Conservation (phyloP, 768 basidiomycete species). For the Calocera viscosa region DNA sequence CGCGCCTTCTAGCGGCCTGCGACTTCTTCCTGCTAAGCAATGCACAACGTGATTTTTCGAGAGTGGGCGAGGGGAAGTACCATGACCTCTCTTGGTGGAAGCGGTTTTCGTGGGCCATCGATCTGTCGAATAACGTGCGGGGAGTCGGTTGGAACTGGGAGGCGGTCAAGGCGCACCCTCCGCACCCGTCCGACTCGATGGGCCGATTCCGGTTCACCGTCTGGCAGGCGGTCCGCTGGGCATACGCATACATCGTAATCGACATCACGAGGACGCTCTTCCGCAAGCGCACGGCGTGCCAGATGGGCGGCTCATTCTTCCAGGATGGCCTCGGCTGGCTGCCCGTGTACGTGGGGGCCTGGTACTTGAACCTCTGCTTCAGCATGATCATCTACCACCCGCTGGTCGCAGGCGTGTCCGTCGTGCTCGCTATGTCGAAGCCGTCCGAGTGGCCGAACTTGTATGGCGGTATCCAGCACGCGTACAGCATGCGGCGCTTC, state of each 20-base stretch:
- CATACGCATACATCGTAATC: not conserved
- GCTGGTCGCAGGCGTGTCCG: not conserved
- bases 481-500: not conserved
- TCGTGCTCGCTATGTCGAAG: not conserved
- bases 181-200: not conserved
- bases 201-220: not conserved
- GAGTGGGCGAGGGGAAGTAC: not conserved
- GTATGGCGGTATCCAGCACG: not conserved
- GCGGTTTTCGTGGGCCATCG: not conserved
- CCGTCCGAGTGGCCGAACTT: not conserved
- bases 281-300: not conserved
- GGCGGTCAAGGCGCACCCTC: not conserved
- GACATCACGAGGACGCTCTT: not conserved
- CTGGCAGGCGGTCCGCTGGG: not conserved
- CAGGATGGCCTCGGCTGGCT: not conserved
- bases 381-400: not conserved
- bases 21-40: not conserved
- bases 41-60: not conserved
- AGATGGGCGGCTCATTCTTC: not conserved
- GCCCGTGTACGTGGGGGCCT: not conserved
- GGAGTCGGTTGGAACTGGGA: not conserved
- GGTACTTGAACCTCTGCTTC: not conserved
- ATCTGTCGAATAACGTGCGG: not conserved
- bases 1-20: not conserved
- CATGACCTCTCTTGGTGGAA: not conserved